Evolutionary conservation across 352 stramenopile genomes (phyloP).

Genomic region (Phytophthora uliginosa): DNA sequence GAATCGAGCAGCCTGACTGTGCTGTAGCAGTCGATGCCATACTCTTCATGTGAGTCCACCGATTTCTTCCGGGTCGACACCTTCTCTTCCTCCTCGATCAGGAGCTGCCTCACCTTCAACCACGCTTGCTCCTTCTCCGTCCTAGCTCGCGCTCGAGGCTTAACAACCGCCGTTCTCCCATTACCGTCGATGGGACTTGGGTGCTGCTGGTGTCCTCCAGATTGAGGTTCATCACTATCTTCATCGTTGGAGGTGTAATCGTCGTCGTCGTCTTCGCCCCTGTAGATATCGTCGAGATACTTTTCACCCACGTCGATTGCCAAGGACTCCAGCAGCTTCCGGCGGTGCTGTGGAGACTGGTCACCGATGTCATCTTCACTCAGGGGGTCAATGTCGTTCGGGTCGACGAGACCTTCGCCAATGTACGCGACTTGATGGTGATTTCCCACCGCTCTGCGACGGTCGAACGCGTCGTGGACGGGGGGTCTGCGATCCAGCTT

Average conservation of each 20-base stretch:
- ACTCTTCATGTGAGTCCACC: slow-evolving; percentile 7
- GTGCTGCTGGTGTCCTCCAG: not conserved
- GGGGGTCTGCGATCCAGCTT: slow-evolving; percentile 3
- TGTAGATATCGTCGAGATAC: slow-evolving; percentile 73
- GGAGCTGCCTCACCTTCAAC: slow-evolving; percentile 45
- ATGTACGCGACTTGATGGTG: slow-evolving; percentile 44
- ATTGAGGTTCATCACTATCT: slow-evolving; percentile 24
- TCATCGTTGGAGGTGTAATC: not conserved
- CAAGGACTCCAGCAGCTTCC: slow-evolving; percentile 73
- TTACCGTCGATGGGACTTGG: not conserved
- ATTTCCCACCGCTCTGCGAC: slow-evolving; percentile 6
- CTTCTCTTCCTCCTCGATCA: slow-evolving; percentile 48
- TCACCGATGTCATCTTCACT: slow-evolving; percentile 46
- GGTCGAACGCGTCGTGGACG: not conserved
- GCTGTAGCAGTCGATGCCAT: slow-evolving; percentile 34
- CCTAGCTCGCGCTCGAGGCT: slow-evolving; percentile 6
- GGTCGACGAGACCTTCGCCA: slow-evolving; percentile 63
- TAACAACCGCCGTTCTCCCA: not conserved
- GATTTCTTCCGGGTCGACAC: slow-evolving; percentile 12
- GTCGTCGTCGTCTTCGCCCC: slow-evolving; percentile 39
- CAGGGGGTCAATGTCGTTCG: slow-evolving; percentile 28
- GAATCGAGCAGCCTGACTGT: slow-evolving; percentile 45
- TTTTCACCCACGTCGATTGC: slow-evolving; percentile 65
- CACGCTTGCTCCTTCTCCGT: slow-evolving; percentile 44
- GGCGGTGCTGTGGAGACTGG: slow-evolving; percentile 44